Base-by-base conservation (phyloP, 345 rosid genomes). In the Gossypium raimondii region DNA sequence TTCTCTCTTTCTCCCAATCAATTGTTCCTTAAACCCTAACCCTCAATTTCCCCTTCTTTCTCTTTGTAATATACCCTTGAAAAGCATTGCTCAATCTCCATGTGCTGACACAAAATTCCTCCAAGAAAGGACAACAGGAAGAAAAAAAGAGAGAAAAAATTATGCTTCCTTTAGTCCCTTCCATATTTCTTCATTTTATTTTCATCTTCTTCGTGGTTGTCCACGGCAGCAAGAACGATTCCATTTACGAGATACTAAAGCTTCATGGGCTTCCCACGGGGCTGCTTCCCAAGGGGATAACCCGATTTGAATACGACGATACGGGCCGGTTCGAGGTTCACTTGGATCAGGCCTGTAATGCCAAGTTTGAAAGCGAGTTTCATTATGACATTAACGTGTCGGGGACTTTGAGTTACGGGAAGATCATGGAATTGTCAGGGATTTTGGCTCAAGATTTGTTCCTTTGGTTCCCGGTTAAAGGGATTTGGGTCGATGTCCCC, bases 381-480 rank as follows among this genome's bases (percentile, higher is more conserved):
- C 98, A 85, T 76, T 94, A 92, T 84, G 93, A 94, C 44, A 71
- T 73, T 51, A 94, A 87, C 62, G 90, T 94, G 9, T 83, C 94
- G 0, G 98, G 98, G 20, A 84, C 81, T 0, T 73, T 94, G 50
- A 80, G 85, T 44, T 83, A 70, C 73, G 88, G 92, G 5, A 81
- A 87, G 86, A 89, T 94, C 86, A 78, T 77, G 11, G 83, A 83
- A 2, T 78, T 94, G 57, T 88, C 92, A 0, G 98, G 98, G 51
- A 81, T 94, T 57, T 79, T 89, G n/a, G 92, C 98, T 0, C 93
- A 92, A 76, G 98, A 94, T 77, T 78, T 94, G 14, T 94, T 92
- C 72, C 78, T 94, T 58, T 94, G 98, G 98, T 89, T 94, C 81
- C 97, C 89, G 50, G 98, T 94, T 2, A 91, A 85, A 76, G 89